Evolutionary conservation across 805 yeast species (phyloP), one percentile per base, ranked within the genome.

Genomic region (Candida schatavii): DNA sequence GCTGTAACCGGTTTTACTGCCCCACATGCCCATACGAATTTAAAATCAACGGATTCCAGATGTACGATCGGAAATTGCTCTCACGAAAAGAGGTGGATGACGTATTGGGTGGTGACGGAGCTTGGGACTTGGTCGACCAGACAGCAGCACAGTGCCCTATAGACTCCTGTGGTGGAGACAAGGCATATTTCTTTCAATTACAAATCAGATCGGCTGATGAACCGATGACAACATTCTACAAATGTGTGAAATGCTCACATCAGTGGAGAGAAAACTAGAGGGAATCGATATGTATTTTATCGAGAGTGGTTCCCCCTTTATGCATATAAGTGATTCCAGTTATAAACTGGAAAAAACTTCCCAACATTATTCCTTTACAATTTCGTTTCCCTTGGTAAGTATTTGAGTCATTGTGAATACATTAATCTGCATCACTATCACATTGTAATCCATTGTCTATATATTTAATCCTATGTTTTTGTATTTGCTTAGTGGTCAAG

Each of bases 51-150:
- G 96, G 91, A 2, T 72, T 87, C 32, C 89, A 84, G 54, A 80
- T 93, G 64, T 93, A 73, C 61, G 97, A 90, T 57, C 75, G 97
- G 42, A 88, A 86, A 57, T 76, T 77, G 46, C 74, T 93, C 54
- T 84, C 86, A 25, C 73, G 96, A 59, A 93, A 93, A 57, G 85
- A 88, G 50, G 91, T 93, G 2, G 99, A 93, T 62, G 99, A 91
- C 67, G 96, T 93, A 10, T 74, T 93, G 14, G 99, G 99, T 43
- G 96, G 96, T 27, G 93, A 82, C 47, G 97, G 96, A 23, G 95
- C 97, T 1, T 93, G 99, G 99, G 98, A 91, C 61, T 91, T 93
- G 57, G 99, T 93, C 21, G 99, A 93, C 59, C 97, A 93, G 60
- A 93, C 98, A 0, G 72, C 81, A 1, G 88, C 91, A 0, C 95